Base-by-base conservation (phyloP, 129 eudicot species). In the Silybum marianum region DNA sequence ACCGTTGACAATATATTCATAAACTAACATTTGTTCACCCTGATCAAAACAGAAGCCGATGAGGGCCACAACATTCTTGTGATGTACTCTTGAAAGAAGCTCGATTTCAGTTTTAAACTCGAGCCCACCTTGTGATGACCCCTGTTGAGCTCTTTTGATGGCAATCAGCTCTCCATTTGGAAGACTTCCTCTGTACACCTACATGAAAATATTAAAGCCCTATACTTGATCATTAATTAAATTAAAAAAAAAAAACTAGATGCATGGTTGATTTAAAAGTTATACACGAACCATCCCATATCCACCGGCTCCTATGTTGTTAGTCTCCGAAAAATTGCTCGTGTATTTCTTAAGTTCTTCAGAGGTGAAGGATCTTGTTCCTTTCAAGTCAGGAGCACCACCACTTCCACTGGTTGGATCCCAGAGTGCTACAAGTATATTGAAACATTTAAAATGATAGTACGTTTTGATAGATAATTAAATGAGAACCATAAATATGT, bases 41-140 rank as follows among this genome's bases (percentile, higher is more conserved):
- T 87, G 89, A 70, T 91, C 91, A 32, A 89, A 91, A 74, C 96
- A 91, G 67, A 91, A 91, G 16, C 96, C 96, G 48, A 91, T 82
- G 5, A 91, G 88, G 77, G 87, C 84, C 83, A 91, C 96, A 68
- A 91, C 85, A 69, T 91, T 91, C 76, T 78, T 91, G 84, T 91
- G 96, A 87, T 91, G 96, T 65, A 91, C 96, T 69, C 93, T 87
- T 19, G 96, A 91, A 78, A 91, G 91, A 39, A 91, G 93, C 83
- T 91, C 96, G 16, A 91, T 91, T 78, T 91, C 96, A 10, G 90
- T 91, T 87, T 91, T 91, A 80, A 91, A 91, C 88, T 91, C 96
- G 0, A 78, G 87, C 9, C 90, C 88, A 1, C 93, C 91, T 81
- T 91, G 96, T 73, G 80, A 74, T n/a, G 93, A 91, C 76, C 87